Conservation (phyloP, 1,139 yeast genomes). For the Sugiyamaella grinbergsii region DNA sequence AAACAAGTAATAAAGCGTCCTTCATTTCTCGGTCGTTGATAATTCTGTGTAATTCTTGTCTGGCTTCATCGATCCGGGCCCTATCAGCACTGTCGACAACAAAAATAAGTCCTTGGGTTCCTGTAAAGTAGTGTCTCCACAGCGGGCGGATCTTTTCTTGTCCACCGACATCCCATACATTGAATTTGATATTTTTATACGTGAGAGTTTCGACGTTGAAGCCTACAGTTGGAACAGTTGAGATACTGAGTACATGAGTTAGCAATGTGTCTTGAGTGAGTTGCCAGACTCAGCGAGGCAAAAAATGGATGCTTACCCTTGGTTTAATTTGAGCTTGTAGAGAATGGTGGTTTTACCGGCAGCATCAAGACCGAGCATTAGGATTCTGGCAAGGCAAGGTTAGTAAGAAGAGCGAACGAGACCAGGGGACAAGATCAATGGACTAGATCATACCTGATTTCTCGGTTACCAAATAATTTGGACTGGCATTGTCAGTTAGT, state of each 20-base stretch:
- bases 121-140: slow-evolving; percentile 95
- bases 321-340: slow-evolving; percentile 72
- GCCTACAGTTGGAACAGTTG: slow-evolving; percentile 92
- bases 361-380: slow-evolving; percentile 90
- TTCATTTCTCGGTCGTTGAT: slow-evolving; percentile 79
- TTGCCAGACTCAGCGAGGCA: too few relatives aligned
- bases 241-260: slow-evolving; percentile 45
- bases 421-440: too few relatives aligned
- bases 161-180: slow-evolving; percentile 98
- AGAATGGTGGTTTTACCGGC: slow-evolving; percentile 87
- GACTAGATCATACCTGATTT: slow-evolving; percentile 34
- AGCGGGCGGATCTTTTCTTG: slow-evolving; percentile 87
- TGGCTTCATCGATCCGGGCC: slow-evolving; percentile 73
- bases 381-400: slow-evolving; percentile 50
- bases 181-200: slow-evolving; percentile 83
- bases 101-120: slow-evolving; percentile 90
- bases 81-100: slow-evolving; percentile 84
- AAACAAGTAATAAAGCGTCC: slow-evolving; percentile 74
- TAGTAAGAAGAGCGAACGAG: slow-evolving; percentile 12
- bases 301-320: slow-evolving; percentile 44
- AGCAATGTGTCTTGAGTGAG: too few relatives aligned
- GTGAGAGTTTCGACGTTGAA: slow-evolving; percentile 92
- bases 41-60: slow-evolving; percentile 74
- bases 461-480: slow-evolving; percentile 52
- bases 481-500: slow-evolving; percentile 36